These are phyloP conservation scores for Diplodia corticola DNA, from an alignment of 2,329 filamentous ascomycete species.

Conservation along the genomic window DNA sequence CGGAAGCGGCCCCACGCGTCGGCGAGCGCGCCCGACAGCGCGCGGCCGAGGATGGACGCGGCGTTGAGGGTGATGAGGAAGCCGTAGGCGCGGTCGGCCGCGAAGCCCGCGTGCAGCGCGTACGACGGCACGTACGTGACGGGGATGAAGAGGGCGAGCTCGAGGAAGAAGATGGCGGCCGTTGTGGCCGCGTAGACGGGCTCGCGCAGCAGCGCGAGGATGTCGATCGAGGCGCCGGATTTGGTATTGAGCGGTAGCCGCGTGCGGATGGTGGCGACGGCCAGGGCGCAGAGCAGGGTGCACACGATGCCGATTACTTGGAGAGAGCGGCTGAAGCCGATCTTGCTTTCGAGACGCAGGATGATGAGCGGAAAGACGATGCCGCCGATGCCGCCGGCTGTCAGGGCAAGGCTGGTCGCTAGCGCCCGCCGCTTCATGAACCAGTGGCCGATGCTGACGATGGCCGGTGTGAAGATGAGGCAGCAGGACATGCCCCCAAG, in stretches of 20 bases:
- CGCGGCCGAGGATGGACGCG: conserved; percentile 49
- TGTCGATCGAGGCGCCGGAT: conserved; percentile 1
- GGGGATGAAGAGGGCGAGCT: conserved; percentile 21
- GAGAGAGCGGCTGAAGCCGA: conserved; percentile 41
- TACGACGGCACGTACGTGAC: conserved; percentile 19
- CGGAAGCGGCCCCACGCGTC: conserved; percentile 55
- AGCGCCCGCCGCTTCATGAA: conserved; percentile 41
- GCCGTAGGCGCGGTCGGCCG: not conserved
- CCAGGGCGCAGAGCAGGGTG: conserved; percentile 35
- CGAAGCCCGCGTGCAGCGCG: conserved; percentile 8
- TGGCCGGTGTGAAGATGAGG: conserved; percentile 40
- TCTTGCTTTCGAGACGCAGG: conserved; percentile 34
- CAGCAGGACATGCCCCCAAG: conserved; percentile 43
- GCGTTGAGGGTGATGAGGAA: conserved; percentile 22
- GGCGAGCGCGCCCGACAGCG: conserved; percentile 51
- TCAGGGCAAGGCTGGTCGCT: conserved; percentile 43
- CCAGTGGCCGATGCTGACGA: conserved; percentile 42
- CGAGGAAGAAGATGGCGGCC: conserved; percentile 18
- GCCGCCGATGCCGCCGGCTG: conserved; percentile 38
- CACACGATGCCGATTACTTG: conserved; percentile 44
- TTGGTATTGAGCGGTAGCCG: conserved; percentile 21
- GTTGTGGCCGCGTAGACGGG: conserved; percentile 7
- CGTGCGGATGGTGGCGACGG: conserved; percentile 38
- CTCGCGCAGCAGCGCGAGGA: conserved; percentile 15
- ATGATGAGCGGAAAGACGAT: conserved; percentile 41